A percentile compares a stretch with the other conserved stretches of the same genome.
Evolutionary conservation across 371 early-diverging fungal genomes (phyloP).

Genomic region (Mortierella sp.): DNA sequence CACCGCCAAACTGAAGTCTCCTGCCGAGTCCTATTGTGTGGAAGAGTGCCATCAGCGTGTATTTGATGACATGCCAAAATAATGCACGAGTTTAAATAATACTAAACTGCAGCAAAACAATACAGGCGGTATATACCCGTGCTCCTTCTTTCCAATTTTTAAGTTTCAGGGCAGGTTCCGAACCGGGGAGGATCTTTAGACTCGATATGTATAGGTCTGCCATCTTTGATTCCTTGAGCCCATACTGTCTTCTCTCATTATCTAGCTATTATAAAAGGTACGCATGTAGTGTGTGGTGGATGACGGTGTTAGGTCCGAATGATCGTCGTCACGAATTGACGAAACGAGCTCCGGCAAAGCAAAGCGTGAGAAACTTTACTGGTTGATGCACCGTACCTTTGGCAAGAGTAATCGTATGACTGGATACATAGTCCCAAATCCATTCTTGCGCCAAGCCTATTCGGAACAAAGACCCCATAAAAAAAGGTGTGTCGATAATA

Average conservation of each 20-base stretch:
- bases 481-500: not conserved
- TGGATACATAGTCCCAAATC: constrained; percentile 67
- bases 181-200: constrained; percentile 66
- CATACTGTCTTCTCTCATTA: constrained; percentile 70
- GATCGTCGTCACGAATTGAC: not conserved
- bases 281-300: not conserved
- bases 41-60: not conserved
- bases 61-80: not conserved
- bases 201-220: constrained; percentile 75
- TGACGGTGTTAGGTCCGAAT: not conserved
- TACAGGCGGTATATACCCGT: constrained; percentile 31
- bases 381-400: constrained; percentile 59
- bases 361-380: not conserved
- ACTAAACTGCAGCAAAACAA: constrained; percentile 8
- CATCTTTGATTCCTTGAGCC: constrained; percentile 77
- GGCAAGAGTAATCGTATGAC: constrained; percentile 81
- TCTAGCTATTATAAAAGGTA: constrained; percentile 65
- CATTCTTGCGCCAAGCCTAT: constrained; percentile 63
- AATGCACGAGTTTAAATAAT: constrained; percentile 28
- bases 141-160: constrained; percentile 70
- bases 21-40: constrained; percentile 37
- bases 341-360: too few species aligned
- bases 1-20: constrained; percentile 53
- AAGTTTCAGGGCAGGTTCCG: constrained; percentile 69
- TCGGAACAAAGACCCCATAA: not conserved